A percentile compares a stretch with the other conserved stretches of the same genome.
Evolutionary conservation across 768 basidiomycete species (phyloP).

Genomic region (Strobilomyces confusus): DNA sequence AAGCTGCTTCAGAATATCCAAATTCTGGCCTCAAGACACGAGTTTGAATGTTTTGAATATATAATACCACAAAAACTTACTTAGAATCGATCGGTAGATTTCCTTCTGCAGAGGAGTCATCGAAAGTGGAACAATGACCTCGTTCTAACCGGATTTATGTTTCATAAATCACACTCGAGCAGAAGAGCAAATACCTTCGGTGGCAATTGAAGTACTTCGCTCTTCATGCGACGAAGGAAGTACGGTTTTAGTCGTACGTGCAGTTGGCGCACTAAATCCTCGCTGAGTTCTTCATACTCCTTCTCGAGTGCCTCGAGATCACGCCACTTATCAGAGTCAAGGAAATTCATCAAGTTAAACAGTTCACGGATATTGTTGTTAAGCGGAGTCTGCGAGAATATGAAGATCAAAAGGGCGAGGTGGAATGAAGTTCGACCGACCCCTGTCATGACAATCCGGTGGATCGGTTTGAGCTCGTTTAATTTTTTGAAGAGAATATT

Average conservation of each 20-base stretch:
- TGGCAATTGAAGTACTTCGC: slow-evolving; percentile 87
- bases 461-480: slow-evolving; percentile 70
- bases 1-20: slow-evolving; percentile 60
- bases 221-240: slow-evolving; percentile 91
- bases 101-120: slow-evolving; percentile 85
- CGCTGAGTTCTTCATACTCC: slow-evolving; percentile 72
- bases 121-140: slow-evolving; percentile 87
- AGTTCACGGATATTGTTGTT: slow-evolving; percentile 97
- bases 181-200: slow-evolving; percentile 59
- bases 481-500: slow-evolving; percentile 80
- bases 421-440: slow-evolving; percentile 36
- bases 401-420: background rate
- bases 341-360: slow-evolving; percentile 96
- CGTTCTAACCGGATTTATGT: slow-evolving; percentile 50
- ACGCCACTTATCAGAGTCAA: slow-evolving; percentile 72
- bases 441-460: slow-evolving; percentile 89
- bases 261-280: slow-evolving; percentile 75
- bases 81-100: slow-evolving; percentile 81
- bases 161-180: background rate
- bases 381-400: slow-evolving; percentile 65
- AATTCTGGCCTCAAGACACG: slow-evolving; percentile 56
- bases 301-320: slow-evolving; percentile 72
- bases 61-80: slow-evolving; percentile 35
- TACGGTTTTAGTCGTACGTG: slow-evolving; percentile 81
- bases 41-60: slow-evolving; percentile 7